Percentiles rank a stretch among this genome's conserved stretches.
Evolutionary conservation across 495 filamentous ascomycete genomes (phyloP).

Genomic region (Tuber umbilicatum): DNA sequence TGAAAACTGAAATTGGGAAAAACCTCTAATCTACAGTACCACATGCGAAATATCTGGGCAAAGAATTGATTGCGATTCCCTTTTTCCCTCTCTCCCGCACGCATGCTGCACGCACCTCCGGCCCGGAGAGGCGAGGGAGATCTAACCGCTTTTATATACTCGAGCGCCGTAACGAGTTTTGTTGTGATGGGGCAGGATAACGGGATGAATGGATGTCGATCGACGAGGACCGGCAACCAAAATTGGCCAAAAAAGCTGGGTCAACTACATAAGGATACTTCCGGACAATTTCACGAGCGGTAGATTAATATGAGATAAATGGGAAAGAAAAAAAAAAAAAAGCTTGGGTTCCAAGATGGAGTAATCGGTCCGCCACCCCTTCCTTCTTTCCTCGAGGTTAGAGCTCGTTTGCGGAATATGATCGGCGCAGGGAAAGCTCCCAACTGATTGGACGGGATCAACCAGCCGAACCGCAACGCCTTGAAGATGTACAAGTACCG

Average conservation of each 20-base stretch:
- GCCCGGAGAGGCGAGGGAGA: not conserved
- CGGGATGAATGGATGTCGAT: not conserved
- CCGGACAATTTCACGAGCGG: not conserved
- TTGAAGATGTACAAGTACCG: not conserved
- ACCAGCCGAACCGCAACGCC: not conserved
- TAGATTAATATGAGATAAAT: not conserved
- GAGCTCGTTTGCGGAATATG: not conserved
- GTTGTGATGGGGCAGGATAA: not conserved
- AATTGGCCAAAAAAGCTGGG: no score
- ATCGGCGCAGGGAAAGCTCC: not conserved
- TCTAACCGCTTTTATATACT: slow-evolving; percentile 4
- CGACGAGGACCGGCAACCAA: not conserved
- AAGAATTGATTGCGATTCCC: not conserved
- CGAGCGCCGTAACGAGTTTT: no score
- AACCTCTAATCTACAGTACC: not conserved
- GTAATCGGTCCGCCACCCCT: not conserved
- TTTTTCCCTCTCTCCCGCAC: not conserved
- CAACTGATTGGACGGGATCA: not conserved
- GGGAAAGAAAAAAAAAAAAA: not conserved
- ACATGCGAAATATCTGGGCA: not conserved
- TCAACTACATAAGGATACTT: not conserved
- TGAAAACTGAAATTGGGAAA: not conserved
- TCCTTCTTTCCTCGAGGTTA: not conserved
- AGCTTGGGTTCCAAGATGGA: not conserved
- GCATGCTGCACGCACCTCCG: slow-evolving; percentile 1